Evolutionary conservation across 139 green algal genomes (phyloP).

Genomic region (Chloropicon primus): DNA sequence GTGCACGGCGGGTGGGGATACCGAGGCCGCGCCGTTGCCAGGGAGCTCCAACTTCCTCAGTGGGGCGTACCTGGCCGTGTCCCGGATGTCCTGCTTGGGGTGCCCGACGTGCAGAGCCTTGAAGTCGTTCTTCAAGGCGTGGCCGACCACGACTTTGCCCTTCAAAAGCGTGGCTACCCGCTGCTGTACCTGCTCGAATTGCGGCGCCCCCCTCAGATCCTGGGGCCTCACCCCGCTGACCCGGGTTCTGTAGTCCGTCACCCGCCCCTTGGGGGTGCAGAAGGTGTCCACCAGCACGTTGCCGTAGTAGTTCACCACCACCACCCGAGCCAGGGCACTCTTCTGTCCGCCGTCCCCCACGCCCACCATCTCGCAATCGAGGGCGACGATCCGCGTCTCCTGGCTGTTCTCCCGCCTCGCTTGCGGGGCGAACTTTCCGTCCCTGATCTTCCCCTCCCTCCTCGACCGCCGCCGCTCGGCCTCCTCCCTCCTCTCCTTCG

Average conservation of each 20-base stretch:
- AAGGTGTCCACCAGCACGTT: slow-evolving; percentile 61
- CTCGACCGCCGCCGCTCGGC: not conserved
- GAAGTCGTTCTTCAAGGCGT: slow-evolving; percentile 76
- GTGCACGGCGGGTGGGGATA: not conserved
- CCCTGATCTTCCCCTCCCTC: not conserved
- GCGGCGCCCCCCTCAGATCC: slow-evolving; percentile 31
- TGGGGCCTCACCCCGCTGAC: slow-evolving; percentile 28
- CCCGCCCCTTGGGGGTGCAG: slow-evolving; percentile 44
- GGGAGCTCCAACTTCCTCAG: not conserved
- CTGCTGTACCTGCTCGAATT: slow-evolving; percentile 32
- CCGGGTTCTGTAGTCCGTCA: slow-evolving; percentile 69
- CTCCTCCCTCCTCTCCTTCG: not conserved
- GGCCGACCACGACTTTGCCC: slow-evolving; percentile 67
- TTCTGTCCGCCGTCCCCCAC: slow-evolving; percentile 42
- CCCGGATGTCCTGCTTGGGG: slow-evolving; percentile 47
- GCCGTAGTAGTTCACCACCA: slow-evolving; percentile 60
- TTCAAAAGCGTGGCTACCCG: slow-evolving; percentile 41
- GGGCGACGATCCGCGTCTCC: slow-evolving; percentile 43
- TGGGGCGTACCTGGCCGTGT: slow-evolving; percentile 35
- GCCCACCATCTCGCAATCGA: slow-evolving; percentile 98
- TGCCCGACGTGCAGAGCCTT: slow-evolving; percentile 64
- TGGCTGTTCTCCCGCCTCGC: not conserved
- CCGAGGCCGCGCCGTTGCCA: no score
- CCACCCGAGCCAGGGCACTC: slow-evolving; percentile 54
- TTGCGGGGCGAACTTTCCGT: not conserved